phyloP scores from a whole-genome alignment of 2,329 filamentous ascomycete genomes.

The Didymella lethalis region DNA sequence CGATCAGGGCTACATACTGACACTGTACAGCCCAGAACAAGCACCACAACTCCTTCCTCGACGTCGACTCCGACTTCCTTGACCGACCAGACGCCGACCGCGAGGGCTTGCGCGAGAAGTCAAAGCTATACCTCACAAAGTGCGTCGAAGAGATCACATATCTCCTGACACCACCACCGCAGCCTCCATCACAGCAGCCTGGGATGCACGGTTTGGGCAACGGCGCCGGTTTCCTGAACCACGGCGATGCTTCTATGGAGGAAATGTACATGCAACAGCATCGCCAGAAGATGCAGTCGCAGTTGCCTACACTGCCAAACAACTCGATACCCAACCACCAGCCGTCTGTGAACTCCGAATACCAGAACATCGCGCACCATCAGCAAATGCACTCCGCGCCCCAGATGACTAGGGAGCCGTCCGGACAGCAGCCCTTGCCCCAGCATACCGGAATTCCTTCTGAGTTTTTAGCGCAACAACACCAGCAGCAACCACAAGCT shows the following conservation, averaged over 20 bases:
- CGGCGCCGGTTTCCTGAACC: constrained; percentile 54
- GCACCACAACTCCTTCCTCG: constrained; percentile 60
- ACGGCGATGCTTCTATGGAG: constrained; percentile 64
- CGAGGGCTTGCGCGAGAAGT: constrained; percentile 68
- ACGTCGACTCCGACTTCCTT: constrained; percentile 55
- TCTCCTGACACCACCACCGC: constrained; percentile 69
- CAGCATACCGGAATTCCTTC: constrained; percentile 45
- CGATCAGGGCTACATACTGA: constrained; percentile 26
- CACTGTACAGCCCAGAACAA: constrained; percentile 55
- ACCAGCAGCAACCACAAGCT: constrained; percentile 19
- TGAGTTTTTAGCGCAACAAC: constrained; percentile 51
- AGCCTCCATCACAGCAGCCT: constrained; percentile 64
- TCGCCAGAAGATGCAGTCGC: constrained; percentile 60
- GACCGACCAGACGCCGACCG: constrained; percentile 60
- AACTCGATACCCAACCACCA: constrained; percentile 68
- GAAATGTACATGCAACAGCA: constrained; percentile 67
- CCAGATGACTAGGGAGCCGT: constrained; percentile 56
- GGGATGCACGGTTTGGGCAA: constrained; percentile 48
- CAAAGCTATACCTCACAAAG: constrained; percentile 68
- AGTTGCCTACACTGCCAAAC: constrained; percentile 47
- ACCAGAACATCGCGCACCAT: constrained; percentile 50
- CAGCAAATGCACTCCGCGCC: constrained; percentile 52
- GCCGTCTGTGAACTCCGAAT: constrained; percentile 54
- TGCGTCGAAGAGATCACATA: constrained; percentile 74
- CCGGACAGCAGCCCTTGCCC: constrained; percentile 51